Evolutionary conservation across 257 asterid genomes (phyloP).

Genomic region (Fraxinus americana): DNA sequence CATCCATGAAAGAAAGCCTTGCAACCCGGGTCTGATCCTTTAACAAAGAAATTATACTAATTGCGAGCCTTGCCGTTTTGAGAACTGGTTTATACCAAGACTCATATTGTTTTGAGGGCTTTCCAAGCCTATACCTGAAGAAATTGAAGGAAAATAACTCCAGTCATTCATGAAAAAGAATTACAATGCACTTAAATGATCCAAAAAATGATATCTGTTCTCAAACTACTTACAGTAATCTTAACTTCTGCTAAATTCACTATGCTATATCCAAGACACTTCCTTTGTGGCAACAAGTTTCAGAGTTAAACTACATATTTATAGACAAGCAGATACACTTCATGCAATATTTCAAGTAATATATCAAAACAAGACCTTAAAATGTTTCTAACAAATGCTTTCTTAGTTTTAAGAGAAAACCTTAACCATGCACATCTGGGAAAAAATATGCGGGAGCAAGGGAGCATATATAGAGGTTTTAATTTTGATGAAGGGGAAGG

Average conservation of each 20-base stretch:
- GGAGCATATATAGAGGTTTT: not conserved
- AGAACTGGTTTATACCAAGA: slow-evolving; percentile 87
- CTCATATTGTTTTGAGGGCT: slow-evolving; percentile 88
- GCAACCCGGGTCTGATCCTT: slow-evolving; percentile 81
- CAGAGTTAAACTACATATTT: slow-evolving; percentile 5
- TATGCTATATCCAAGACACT: slow-evolving; percentile 9
- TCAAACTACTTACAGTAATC: slow-evolving; percentile 3
- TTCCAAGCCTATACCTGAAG: slow-evolving; percentile 94
- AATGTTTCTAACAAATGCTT: not conserved
- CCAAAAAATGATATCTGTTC: slow-evolving; percentile 10
- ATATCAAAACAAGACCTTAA: slow-evolving; percentile 9
- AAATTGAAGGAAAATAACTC: slow-evolving; percentile 21
- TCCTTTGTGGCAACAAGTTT: slow-evolving; percentile 6
- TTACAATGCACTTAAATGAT: slow-evolving; percentile 17
- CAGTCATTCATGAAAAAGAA: slow-evolving; percentile 7
- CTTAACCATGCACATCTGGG: not conserved
- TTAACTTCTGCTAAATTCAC: not conserved
- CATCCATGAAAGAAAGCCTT: slow-evolving; percentile 79
- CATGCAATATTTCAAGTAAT: not conserved
- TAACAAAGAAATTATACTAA: slow-evolving; percentile 72
- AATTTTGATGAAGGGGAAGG: not conserved
- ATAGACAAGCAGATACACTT: slow-evolving; percentile 8
- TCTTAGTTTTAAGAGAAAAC: not conserved
- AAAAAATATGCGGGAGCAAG: not conserved
- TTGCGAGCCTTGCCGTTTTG: slow-evolving; percentile 78